Evolutionary conservation across 1,284 basidiomycete species (phyloP), one percentile per base, ranked within the genome.

Genomic region (Ceratobasidium sp.): DNA sequence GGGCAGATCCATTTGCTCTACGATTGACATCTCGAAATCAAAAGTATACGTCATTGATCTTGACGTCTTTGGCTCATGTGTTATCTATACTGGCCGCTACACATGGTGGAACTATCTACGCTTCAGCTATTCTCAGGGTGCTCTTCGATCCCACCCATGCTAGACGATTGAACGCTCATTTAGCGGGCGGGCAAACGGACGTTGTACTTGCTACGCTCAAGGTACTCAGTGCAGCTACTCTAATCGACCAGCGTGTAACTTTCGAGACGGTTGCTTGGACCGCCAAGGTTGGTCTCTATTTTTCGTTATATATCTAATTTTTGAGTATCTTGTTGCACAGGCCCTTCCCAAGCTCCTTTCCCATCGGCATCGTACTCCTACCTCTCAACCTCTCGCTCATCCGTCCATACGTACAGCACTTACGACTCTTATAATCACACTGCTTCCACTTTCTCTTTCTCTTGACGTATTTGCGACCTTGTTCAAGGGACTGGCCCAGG

Each of bases 181-280:
- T 95, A 1, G 87, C 87, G 13, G 89, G 91, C 5, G 85, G 87
- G 3, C 88, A 91, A 75, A 90, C 89, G 33, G 93, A 94, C 64
- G 85, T 92, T 15, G 88, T 92, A 39, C 86, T 94, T 2, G 88
- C 89, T 0, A 88, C 91, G 0, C 83, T 95, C 79, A 93, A 91
- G 81, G 83, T 95, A 12, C 90, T 90, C 81, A 87, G 90, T 78
- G 84, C 86, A 0, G 87, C 94, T 80, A 91, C 92, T 15, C 7
- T 28, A 28, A 66, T 75, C 20, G 72, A 75, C 49, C 72, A 64
- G 23, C 58, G 61, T 15, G 12, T 23, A 20, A 75, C 72, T 12
- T 84, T 91, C 40, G 93, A 94, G 72, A 85, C 86, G 0, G 93
- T 94, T 83, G 88, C 90, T 6, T 95, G 94, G 94, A 93, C 94